Evolutionary conservation across 495 filamentous ascomycete species (phyloP).

Genomic region (Evernia prunastri): DNA sequence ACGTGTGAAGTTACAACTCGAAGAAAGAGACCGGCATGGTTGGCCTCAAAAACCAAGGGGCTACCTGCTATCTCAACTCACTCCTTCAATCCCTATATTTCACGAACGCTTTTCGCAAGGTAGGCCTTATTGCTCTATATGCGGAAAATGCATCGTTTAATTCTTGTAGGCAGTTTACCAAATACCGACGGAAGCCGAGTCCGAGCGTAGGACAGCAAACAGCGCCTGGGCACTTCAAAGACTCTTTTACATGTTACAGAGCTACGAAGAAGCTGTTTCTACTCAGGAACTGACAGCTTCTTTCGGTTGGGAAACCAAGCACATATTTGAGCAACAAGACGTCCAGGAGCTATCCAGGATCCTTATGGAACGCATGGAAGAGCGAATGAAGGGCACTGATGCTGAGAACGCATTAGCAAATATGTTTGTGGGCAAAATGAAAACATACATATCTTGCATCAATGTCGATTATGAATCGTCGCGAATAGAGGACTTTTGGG

Average conservation of each 20-base stretch:
- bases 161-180: constrained; percentile 77
- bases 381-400: constrained; percentile 94
- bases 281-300: constrained; percentile 90
- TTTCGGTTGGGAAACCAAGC: constrained; percentile 95
- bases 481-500: constrained; percentile 95
- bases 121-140: constrained; percentile 32
- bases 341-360: constrained; percentile 95
- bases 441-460: constrained; percentile 97
- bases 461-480: constrained; percentile 96
- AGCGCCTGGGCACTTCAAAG: constrained; percentile 92
- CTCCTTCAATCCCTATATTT: constrained; percentile 95
- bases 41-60: constrained; percentile 93
- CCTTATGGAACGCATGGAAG: constrained; percentile 92
- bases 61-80: constrained; percentile 97
- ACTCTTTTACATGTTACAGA: constrained; percentile 91
- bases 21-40: constrained; percentile 98
- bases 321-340: constrained; percentile 99
- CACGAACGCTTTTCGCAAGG: constrained; percentile 94
- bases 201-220: constrained; percentile 56
- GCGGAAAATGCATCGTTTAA: constrained; percentile 21
- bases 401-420: constrained; percentile 87
- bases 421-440: constrained; percentile 92
- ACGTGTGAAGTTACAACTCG: constrained; percentile 70
- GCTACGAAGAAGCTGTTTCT: constrained; percentile 68
- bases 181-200: constrained; percentile 84